Percentiles rank a stretch among this genome's conserved stretches.
Conservation (phyloP, 306 rosid genomes). For the Castanea crenata region DNA sequence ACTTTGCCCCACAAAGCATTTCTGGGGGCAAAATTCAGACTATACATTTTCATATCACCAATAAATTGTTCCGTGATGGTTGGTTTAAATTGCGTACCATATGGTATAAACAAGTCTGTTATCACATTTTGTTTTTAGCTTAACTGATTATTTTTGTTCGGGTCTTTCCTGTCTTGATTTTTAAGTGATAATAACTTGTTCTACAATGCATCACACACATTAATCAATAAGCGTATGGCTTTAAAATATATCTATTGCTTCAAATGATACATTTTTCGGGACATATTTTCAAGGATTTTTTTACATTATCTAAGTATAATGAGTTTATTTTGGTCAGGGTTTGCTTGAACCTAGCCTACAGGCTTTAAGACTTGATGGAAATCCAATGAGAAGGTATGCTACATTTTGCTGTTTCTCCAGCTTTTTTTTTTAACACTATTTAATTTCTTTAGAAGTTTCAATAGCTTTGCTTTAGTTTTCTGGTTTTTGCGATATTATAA, state of each 20-base stretch:
- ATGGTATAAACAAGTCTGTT: not conserved
- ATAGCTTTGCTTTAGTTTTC: not conserved
- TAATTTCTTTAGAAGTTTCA: not conserved
- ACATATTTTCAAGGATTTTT: slow-evolving; percentile 3
- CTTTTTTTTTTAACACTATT: not conserved
- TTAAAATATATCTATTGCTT: not conserved
- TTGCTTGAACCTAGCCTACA: slow-evolving; percentile 79
- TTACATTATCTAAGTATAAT: slow-evolving; percentile 12
- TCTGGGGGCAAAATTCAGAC: not conserved
- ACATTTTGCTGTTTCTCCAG: not conserved
- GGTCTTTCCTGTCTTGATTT: not conserved
- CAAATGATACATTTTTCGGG: slow-evolving; percentile 2
- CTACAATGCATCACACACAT: not conserved
- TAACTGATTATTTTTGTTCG: not conserved
- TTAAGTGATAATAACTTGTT: not conserved
- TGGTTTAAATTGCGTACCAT: not conserved
- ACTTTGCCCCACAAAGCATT: not conserved
- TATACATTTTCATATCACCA: not conserved
- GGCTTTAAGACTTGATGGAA: slow-evolving; percentile 78
- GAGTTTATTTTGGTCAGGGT: slow-evolving; percentile 56
- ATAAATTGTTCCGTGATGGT: not conserved
- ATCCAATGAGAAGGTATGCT: slow-evolving; percentile 88
- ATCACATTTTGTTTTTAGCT: not conserved
- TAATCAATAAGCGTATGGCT: not conserved
- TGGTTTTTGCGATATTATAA: not conserved